Evolutionary conservation across 2,329 filamentous ascomycete species (phyloP).

Genomic region (Cephalotrichum gorgonifer): DNA sequence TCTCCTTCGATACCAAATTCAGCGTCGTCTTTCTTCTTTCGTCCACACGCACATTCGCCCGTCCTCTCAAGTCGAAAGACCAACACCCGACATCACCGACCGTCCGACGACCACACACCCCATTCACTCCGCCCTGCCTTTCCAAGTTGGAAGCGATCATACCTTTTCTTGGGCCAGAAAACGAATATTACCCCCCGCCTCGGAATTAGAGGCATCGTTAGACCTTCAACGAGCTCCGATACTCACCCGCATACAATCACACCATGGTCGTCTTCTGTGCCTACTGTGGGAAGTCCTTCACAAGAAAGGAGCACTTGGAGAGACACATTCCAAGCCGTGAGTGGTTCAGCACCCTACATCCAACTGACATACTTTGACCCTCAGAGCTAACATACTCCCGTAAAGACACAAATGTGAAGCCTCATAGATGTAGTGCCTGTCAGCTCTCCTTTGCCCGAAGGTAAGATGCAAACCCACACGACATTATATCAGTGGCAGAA

Average conservation of each 20-base stretch:
- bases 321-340: slow-evolving; percentile 42
- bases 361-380: not conserved
- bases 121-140: too few relatives aligned
- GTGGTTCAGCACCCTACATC: slow-evolving; percentile 12
- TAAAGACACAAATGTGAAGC: slow-evolving; percentile 44
- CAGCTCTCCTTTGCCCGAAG: slow-evolving; percentile 38
- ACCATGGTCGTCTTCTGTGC: slow-evolving; percentile 35
- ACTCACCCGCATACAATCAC: not conserved
- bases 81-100: not conserved
- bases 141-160: too few relatives aligned
- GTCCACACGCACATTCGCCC: not conserved
- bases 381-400: not conserved
- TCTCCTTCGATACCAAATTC: not conserved
- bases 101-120: not conserved
- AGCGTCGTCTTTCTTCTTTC: not conserved
- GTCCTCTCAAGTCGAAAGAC: too few relatives aligned
- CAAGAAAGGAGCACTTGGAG: slow-evolving; percentile 46
- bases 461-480: slow-evolving; percentile 18
- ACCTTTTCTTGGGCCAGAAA: too few relatives aligned
- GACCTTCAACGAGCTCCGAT: too few relatives aligned
- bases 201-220: too few relatives aligned
- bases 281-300: slow-evolving; percentile 44
- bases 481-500: not conserved
- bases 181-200: too few relatives aligned
- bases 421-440: slow-evolving; percentile 37